These are phyloP conservation scores for Paramecium sonneborni DNA, from an alignment of 73 alveolate species.

Conservation along the genomic window DNA sequence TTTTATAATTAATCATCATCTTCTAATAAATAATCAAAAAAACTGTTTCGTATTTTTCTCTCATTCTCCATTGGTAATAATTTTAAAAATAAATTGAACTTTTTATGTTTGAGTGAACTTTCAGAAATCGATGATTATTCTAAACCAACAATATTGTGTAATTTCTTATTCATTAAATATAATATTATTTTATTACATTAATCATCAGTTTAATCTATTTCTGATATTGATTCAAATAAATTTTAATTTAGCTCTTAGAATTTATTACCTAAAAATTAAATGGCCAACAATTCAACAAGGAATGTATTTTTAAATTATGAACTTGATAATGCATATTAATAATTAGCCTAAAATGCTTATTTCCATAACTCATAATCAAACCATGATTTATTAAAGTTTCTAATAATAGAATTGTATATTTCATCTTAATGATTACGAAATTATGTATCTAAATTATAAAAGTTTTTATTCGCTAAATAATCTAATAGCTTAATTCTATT, in stretches of 20 bases:
- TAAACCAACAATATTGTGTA: not conserved
- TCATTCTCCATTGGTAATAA: not conserved
- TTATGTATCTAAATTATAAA: not conserved
- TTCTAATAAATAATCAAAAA: not conserved
- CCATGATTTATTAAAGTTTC: not conserved
- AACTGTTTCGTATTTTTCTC: not conserved
- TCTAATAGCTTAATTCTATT: not conserved
- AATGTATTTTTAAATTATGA: slow-evolving; percentile 18
- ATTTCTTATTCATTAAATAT: not conserved
- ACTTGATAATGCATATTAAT: not conserved
- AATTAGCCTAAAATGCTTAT: not conserved
- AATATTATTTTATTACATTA: not conserved
- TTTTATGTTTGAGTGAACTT: not conserved
- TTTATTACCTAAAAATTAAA: not conserved
- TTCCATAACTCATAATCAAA: slow-evolving; percentile 11
- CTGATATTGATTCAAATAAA: not conserved
- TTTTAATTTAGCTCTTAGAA: not conserved
- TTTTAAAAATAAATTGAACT: not conserved
- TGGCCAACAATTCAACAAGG: slow-evolving; percentile 7
- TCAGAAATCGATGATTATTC: not conserved
- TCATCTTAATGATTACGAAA: not conserved
- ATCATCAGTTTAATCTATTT: not conserved
- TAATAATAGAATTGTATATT: not conserved
- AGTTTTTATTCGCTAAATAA: not conserved
- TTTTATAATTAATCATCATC: not conserved